phyloP scores from a whole-genome alignment of 768 basidiomycete species.

The Clitopilus passeckerianus region DNA sequence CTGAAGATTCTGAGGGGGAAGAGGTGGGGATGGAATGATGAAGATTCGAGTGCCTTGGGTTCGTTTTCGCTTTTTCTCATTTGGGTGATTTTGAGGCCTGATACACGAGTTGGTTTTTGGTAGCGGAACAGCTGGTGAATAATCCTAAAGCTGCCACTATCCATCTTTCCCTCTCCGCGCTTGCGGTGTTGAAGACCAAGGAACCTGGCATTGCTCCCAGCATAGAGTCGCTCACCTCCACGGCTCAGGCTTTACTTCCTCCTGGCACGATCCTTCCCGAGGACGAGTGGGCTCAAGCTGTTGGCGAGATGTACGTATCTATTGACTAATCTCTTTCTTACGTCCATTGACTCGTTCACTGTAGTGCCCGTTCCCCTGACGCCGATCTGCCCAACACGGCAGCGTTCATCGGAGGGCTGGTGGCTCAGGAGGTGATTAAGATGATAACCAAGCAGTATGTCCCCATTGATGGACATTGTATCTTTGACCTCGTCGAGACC shows the following conservation, averaged over 20 bases:
- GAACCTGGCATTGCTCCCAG: slow-evolving; percentile 32
- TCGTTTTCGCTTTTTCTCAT: slow-evolving; percentile 10
- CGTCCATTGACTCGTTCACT: no score
- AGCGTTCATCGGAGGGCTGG: slow-evolving; percentile 87
- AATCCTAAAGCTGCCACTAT: slow-evolving; percentile 56
- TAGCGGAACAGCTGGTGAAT: slow-evolving; percentile 35
- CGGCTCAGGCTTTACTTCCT: slow-evolving; percentile 48
- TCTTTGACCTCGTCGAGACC: slow-evolving; percentile 79
- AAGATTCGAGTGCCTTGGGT: slow-evolving; percentile 47
- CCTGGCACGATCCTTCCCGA: slow-evolving; percentile 39
- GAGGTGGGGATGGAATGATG: slow-evolving; percentile 54
- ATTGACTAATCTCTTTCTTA: neutral
- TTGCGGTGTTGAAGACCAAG: slow-evolving; percentile 28
- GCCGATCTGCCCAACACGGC: slow-evolving; percentile 92
- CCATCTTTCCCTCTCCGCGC: slow-evolving; percentile 71
- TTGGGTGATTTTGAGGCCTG: no score
- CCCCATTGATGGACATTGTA: slow-evolving; percentile 80
- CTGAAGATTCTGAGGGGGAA: slow-evolving; percentile 62
- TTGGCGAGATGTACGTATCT: slow-evolving; percentile 79
- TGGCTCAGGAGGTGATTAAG: slow-evolving; percentile 97
- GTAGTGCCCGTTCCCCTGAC: slow-evolving; percentile 71
- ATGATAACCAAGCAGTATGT: slow-evolving; percentile 95
- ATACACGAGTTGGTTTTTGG: no score
- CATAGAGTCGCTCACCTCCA: slow-evolving; percentile 45
- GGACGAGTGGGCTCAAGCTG: slow-evolving; percentile 50